Conservation (phyloP, 257 asterid genomes). For the Solanum chilense region DNA sequence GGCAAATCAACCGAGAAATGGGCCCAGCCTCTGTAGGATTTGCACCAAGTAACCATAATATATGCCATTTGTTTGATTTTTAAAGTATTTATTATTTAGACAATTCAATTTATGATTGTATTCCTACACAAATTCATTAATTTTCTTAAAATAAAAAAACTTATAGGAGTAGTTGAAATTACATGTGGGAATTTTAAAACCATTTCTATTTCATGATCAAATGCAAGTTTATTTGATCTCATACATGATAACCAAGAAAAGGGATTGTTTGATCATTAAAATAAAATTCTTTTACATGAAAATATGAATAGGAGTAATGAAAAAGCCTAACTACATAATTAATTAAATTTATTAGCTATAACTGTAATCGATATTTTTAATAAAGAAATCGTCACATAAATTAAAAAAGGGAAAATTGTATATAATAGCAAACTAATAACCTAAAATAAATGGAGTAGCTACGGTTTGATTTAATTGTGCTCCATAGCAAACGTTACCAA, state of each 20-base stretch:
- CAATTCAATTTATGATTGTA: not conserved
- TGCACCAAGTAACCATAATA: not conserved
- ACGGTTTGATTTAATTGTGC: no score
- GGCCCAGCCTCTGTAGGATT: not conserved
- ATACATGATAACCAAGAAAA: not conserved
- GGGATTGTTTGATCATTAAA: not conserved
- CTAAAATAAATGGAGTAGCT: no score
- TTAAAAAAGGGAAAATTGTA: not conserved
- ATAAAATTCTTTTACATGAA: not conserved
- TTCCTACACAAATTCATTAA: not conserved
- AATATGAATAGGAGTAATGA: no score
- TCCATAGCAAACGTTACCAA: no score
- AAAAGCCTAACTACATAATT: not conserved
- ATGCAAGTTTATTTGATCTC: not conserved
- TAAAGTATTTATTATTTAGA: not conserved
- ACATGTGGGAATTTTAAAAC: not conserved
- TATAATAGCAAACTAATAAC: no score
- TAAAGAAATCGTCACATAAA: not conserved
- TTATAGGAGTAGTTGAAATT: not conserved
- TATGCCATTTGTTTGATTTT: not conserved
- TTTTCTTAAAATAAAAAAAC: not conserved
- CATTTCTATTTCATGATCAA: not conserved
- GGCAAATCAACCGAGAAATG: not conserved
- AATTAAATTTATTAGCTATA: not conserved
- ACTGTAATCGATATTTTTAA: rapidly evolving